Conservation (phyloP, 352 stramenopile species). For the Phytophthora pluvialis region DNA sequence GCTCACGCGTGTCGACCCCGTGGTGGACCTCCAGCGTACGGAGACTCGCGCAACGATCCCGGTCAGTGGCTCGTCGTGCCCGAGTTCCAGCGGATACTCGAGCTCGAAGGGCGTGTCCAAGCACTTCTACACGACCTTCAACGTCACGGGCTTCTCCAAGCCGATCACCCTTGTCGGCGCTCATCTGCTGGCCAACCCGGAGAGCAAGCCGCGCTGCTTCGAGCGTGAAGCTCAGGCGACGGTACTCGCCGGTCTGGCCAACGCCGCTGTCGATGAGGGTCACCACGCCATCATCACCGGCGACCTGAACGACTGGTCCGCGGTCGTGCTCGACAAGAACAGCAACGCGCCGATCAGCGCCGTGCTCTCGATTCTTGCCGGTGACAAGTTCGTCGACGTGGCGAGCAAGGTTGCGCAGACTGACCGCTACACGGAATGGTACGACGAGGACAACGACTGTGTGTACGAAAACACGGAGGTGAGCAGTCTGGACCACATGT, state of each 20-base stretch:
- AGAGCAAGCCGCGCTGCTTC: slow-evolving; percentile 59
- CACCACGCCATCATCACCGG: slow-evolving; percentile 72
- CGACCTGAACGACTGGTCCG: slow-evolving; percentile 75
- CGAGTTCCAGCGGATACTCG: slow-evolving; percentile 43
- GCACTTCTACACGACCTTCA: slow-evolving; percentile 78
- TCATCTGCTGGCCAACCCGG: slow-evolving; percentile 67
- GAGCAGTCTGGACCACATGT: slow-evolving; percentile 67
- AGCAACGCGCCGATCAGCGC: slow-evolving; percentile 63
- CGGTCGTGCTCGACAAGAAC: slow-evolving; percentile 61
- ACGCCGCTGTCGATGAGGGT: slow-evolving; percentile 43
- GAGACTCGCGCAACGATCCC: slow-evolving; percentile 42
- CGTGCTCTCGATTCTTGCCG: slow-evolving; percentile 55
- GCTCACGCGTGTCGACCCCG: slow-evolving; percentile 68
- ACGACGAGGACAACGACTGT: slow-evolving; percentile 66
- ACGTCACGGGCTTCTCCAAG: slow-evolving; percentile 67
- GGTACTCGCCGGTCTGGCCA: slow-evolving; percentile 52
- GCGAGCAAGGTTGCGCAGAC: slow-evolving; percentile 44
- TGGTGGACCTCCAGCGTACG: slow-evolving; percentile 53
- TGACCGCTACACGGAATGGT: slow-evolving; percentile 69
- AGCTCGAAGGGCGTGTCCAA: slow-evolving; percentile 66
- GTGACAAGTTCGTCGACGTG: slow-evolving; percentile 53
- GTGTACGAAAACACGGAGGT: slow-evolving; percentile 55
- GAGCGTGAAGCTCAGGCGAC: slow-evolving; percentile 71
- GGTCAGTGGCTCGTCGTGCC: slow-evolving; percentile 62
- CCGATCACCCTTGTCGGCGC: slow-evolving; percentile 69